These are phyloP conservation scores for Beta vulgaris DNA, from an alignment of 148 eudicot genomes.

Conservation along the genomic window DNA sequence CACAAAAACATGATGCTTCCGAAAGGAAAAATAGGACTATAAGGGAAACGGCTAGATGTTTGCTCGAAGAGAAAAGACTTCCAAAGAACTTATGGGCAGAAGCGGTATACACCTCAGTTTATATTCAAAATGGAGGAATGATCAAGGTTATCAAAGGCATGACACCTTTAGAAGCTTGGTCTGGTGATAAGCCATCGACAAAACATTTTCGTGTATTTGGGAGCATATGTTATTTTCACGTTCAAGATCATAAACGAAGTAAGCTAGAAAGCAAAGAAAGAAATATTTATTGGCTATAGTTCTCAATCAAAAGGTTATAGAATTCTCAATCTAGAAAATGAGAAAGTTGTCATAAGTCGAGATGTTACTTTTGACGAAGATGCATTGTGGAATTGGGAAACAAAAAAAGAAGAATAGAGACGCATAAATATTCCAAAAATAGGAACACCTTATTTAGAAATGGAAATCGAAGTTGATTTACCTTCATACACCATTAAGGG, in stretches of 20 bases:
- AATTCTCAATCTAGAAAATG: background rate
- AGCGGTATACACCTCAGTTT: background rate
- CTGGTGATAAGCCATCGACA: too few relatives aligned
- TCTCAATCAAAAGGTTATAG: background rate
- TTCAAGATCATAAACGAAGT: too few relatives aligned
- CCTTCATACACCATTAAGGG: background rate
- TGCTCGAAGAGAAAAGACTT: conserved; percentile 14
- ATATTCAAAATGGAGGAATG: conserved; percentile 2
- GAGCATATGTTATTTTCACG: too few relatives aligned
- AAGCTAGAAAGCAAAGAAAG: background rate
- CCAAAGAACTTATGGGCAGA: conserved; percentile 20
- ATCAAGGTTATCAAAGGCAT: background rate
- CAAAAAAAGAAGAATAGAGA: background rate
- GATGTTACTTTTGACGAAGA: background rate
- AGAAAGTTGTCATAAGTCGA: background rate
- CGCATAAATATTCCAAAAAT: background rate
- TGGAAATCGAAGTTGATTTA: background rate
- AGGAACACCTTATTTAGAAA: background rate
- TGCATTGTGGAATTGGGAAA: background rate
- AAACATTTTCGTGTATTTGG: too few relatives aligned
- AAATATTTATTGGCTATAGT: background rate
- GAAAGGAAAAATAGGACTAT: conserved; percentile 15
- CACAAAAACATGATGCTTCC: conserved; percentile 7
- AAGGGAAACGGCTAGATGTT: conserved; percentile 5
- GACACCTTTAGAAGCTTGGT: too few relatives aligned